Percentiles rank a stretch among this genome's conserved stretches.
These are phyloP conservation scores for Claviceps capensis DNA, from an alignment of 2,329 filamentous ascomycete species.

Conservation along the genomic window DNA sequence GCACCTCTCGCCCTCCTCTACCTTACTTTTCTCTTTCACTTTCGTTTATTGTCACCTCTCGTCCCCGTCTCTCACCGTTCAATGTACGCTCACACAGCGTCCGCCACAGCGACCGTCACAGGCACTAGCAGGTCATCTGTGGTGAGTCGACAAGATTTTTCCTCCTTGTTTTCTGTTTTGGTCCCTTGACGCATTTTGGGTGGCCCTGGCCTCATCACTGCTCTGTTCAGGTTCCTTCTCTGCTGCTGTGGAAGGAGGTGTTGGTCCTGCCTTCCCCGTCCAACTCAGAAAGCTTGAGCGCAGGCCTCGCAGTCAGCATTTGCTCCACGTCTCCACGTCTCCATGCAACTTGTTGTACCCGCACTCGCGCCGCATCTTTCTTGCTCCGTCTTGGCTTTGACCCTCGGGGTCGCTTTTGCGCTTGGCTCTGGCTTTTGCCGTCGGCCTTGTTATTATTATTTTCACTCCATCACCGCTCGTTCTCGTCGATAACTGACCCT, in stretches of 20 bases:
- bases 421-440: conserved; percentile 9
- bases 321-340: conserved; percentile 2
- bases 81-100: not conserved
- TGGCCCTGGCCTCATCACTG: conserved; percentile 1
- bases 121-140: conserved; percentile 14
- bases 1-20: too few species aligned
- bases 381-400: conserved; percentile 1
- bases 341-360: conserved; percentile 2
- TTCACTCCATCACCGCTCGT: conserved; percentile 4
- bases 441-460: not conserved
- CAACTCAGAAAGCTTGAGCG: too few species aligned
- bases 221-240: too few species aligned
- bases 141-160: conserved; percentile 18
- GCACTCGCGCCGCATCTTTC: conserved; percentile 5
- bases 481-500: conserved; percentile 10
- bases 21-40: too few species aligned
- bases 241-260: too few species aligned
- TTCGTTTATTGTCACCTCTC: not conserved
- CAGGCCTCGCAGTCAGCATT: not conserved
- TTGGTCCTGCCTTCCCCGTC: not conserved
- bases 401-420: not conserved
- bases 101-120: not conserved
- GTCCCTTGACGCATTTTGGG: not conserved
- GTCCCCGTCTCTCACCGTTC: not conserved
- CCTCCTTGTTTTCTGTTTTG: conserved; percentile 1